Evolutionary conservation across 306 rosid species (phyloP).

Genomic region (Quercus aquifolioides): DNA sequence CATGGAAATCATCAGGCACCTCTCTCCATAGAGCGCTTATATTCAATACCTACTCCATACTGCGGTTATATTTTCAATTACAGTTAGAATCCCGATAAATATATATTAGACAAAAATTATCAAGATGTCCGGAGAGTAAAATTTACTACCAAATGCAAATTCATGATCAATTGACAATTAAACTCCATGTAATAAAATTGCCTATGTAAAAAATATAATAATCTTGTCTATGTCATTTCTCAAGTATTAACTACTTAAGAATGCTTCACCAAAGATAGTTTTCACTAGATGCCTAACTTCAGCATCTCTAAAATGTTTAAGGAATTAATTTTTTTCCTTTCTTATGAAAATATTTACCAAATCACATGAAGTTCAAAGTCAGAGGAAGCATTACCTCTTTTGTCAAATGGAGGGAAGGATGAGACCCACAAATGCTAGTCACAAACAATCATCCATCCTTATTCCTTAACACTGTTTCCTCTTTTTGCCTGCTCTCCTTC

Average conservation of each 20-base stretch:
- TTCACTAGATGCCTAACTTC: background rate
- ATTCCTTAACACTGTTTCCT: background rate
- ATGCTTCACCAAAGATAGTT: background rate
- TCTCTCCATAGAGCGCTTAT: too few species aligned
- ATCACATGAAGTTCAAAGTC: background rate
- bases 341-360: background rate
- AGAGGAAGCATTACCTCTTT: background rate
- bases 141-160: background rate
- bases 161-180: background rate
- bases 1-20: too few species aligned
- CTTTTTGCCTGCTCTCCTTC: slow-evolving; percentile 24
- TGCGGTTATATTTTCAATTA: too few species aligned
- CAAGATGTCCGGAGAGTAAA: background rate
- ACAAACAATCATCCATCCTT: too few species aligned
- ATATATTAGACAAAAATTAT: background rate
- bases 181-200: background rate
- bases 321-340: background rate
- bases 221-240: background rate
- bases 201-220: too few species aligned
- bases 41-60: too few species aligned
- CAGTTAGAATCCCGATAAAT: background rate
- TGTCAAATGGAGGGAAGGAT: too few species aligned
- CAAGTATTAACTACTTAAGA: background rate
- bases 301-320: background rate
- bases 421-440: too few species aligned